Evolutionary conservation across 1,284 basidiomycete genomes (phyloP), one percentile per base, ranked within the genome.

Genomic region (Moesziomyces parantarcticus): DNA sequence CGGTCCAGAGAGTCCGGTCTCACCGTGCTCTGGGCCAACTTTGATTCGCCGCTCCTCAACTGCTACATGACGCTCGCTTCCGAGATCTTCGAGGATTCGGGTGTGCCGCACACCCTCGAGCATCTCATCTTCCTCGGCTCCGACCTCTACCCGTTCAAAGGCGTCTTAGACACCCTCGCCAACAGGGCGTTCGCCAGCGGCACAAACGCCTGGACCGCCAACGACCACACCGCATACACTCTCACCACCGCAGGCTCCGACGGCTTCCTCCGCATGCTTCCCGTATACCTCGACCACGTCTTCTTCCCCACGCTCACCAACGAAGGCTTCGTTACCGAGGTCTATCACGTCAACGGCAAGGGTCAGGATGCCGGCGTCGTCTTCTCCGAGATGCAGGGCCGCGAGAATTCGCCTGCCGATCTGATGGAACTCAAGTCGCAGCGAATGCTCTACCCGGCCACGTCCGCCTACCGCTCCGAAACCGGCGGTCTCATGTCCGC

Each of bases 201-300:
- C 65, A 98, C 96, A 8, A 89, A 89, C 73, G 88, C 88, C 2
- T 88, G 88, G 88, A 88, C 87, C 18, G 87, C 86, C 11, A 87
- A 86, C 63, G 87, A 87, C 57, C 80, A 84, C 65, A 85, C 76
- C 21, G 93, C 93, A 9, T 99, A 98, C 84, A 99, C 96, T 1
- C 91, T 97, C 69, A 92, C 92, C n/a, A 99, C 96, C 3, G 97
- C 97, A 18, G 97, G 97, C 62, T 91, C 92, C 63, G 92, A 97
- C 80, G 97, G 97, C 2, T 98, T 99, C 84, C 87, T 99, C 42
- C 92, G 95, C 78, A 89, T 99, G 65, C 87, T 99, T 21, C 96
- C 96, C 40, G 91, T 99, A 72, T 99, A 94, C 83, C 87, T 99
- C 42, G 97, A 99, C 85, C 97, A 99, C 84, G 93, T 99, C 70